phyloP scores from a whole-genome alignment of 805 yeast species.

The Komagataella populi region DNA sequence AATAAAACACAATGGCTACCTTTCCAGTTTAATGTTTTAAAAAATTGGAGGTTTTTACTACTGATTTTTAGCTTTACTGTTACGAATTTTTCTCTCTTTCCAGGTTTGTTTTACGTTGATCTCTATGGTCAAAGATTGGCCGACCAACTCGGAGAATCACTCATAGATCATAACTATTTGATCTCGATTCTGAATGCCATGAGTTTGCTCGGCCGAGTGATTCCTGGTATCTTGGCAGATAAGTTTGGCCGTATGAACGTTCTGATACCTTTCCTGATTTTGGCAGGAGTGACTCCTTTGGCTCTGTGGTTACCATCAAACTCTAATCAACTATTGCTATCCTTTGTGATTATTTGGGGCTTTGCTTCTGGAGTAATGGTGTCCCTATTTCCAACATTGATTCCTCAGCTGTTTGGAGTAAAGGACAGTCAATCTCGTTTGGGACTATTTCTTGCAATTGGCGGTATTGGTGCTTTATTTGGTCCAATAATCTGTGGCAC shows the following conservation, averaged over 20 bases:
- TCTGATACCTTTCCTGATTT: slow-evolving; percentile 14
- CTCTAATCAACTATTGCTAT: slow-evolving; percentile 7
- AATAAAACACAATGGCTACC: slow-evolving; percentile 2
- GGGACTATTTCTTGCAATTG: slow-evolving; percentile 14
- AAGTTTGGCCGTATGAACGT: slow-evolving; percentile 30
- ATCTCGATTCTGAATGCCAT: slow-evolving; percentile 20
- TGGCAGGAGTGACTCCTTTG: slow-evolving; percentile 16
- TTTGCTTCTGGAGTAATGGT: slow-evolving; percentile 19
- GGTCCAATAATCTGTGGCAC: slow-evolving; percentile 22
- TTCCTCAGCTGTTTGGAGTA: slow-evolving; percentile 20
- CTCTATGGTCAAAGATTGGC: slow-evolving; percentile 5
- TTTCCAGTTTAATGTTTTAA: slow-evolving; percentile 5
- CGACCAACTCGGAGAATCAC: background rate
- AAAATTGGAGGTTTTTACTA: slow-evolving; percentile 5
- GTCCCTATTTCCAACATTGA: slow-evolving; percentile 18
- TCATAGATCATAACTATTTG: background rate
- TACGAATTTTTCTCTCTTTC: slow-evolving; percentile 16
- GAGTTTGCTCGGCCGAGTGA: slow-evolving; percentile 36
- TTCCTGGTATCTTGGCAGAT: slow-evolving; percentile 34
- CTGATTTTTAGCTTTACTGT: slow-evolving; percentile 2
- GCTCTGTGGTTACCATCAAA: slow-evolving; percentile 20
- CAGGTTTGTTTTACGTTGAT: slow-evolving; percentile 15
- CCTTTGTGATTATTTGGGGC: slow-evolving; percentile 20
- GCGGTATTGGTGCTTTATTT: slow-evolving; percentile 16
- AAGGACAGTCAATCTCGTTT: slow-evolving; percentile 18